phyloP scores from a whole-genome alignment of 2,329 filamentous ascomycete genomes.

The Ophiostoma novo-ulmi region DNA sequence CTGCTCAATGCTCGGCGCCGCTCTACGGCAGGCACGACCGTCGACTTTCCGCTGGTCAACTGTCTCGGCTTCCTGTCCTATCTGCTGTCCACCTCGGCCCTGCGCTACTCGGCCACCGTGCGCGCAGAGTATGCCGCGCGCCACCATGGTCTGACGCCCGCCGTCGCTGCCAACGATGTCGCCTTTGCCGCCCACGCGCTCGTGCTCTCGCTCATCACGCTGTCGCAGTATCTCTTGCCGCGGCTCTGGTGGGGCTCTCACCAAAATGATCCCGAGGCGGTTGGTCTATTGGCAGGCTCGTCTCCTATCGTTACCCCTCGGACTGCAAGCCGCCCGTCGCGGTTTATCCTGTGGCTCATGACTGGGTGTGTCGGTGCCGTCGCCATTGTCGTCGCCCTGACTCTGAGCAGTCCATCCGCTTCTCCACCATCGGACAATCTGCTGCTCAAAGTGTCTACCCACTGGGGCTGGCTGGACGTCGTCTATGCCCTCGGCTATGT shows the following conservation, averaged over 20 bases:
- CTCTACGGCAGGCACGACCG: conserved; percentile 75
- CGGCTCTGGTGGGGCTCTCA: conserved; percentile 57
- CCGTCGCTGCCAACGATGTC: conserved; percentile 85
- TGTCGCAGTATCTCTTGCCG: conserved; percentile 70
- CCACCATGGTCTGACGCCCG: conserved; percentile 69
- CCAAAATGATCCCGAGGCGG: background rate
- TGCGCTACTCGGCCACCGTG: conserved; percentile 74
- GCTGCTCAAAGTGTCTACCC: conserved; percentile 32
- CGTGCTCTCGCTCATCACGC: conserved; percentile 64
- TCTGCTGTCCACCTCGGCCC: conserved; percentile 64
- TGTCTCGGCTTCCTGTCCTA: conserved; percentile 66
- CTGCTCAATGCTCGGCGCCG: conserved; percentile 71
- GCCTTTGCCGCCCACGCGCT: conserved; percentile 80
- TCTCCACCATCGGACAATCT: background rate
- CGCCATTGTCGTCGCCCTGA: conserved; percentile 43
- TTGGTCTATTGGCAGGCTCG: background rate
- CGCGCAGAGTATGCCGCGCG: conserved; percentile 77
- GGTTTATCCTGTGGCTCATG: conserved; percentile 62
- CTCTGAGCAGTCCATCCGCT: too few species aligned
- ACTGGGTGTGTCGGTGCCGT: conserved; percentile 63
- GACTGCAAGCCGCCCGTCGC: conserved; percentile 47
- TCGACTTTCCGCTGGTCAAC: conserved; percentile 82
- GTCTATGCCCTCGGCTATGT: conserved; percentile 73
- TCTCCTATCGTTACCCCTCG: background rate
- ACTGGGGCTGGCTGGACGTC: conserved; percentile 60